These are phyloP conservation scores for Trichoderma citrinoviride DNA, from an alignment of 2,329 filamentous ascomycete species.

Conservation along the genomic window DNA sequence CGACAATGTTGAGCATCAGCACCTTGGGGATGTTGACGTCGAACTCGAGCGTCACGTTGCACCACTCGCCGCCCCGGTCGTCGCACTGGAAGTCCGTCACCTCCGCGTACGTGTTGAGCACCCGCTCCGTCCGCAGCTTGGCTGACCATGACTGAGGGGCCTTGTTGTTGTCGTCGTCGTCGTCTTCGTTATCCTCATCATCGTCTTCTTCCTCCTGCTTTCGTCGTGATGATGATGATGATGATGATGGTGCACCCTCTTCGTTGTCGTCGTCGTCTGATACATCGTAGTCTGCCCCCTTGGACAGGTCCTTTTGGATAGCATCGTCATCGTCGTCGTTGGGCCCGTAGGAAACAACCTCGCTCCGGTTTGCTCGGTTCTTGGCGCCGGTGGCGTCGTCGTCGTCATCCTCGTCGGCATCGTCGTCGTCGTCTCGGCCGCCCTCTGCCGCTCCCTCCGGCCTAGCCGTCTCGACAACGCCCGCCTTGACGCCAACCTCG, in stretches of 20 bases:
- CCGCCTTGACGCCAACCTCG: slow-evolving; percentile 60
- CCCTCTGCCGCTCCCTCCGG: slow-evolving; percentile 36
- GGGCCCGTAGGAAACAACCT: slow-evolving; percentile 84
- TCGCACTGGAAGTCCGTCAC: slow-evolving; percentile 80
- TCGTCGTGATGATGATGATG: slow-evolving; percentile 27
- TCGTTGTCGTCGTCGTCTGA: slow-evolving; percentile 52
- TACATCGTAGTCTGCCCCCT: slow-evolving; percentile 47
- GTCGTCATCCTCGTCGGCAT: slow-evolving; percentile 73
- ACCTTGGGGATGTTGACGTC: slow-evolving; percentile 79
- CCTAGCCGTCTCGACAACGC: slow-evolving; percentile 51
- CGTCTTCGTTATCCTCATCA: slow-evolving; percentile 48
- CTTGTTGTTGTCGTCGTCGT: slow-evolving; percentile 38
- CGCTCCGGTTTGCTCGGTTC: slow-evolving; percentile 69
- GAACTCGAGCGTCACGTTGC: slow-evolving; percentile 80
- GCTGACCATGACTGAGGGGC: slow-evolving; percentile 40
- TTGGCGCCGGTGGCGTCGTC: slow-evolving; percentile 75
- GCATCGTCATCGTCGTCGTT: slow-evolving; percentile 89
- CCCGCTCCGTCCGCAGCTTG: slow-evolving; percentile 58
- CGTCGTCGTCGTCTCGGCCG: slow-evolving; percentile 53
- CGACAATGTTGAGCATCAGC: slow-evolving; percentile 87
- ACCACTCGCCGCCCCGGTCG: slow-evolving; percentile 68
- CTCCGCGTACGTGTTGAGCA: slow-evolving; percentile 62
- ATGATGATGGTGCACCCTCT: background rate
- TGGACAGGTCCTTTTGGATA: slow-evolving; percentile 63
- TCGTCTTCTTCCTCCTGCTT: slow-evolving; percentile 24